Evolutionary conservation across 129 eudicot species (phyloP), one percentile per base, ranked within the genome.

Genomic region (Tagetes patula): DNA sequence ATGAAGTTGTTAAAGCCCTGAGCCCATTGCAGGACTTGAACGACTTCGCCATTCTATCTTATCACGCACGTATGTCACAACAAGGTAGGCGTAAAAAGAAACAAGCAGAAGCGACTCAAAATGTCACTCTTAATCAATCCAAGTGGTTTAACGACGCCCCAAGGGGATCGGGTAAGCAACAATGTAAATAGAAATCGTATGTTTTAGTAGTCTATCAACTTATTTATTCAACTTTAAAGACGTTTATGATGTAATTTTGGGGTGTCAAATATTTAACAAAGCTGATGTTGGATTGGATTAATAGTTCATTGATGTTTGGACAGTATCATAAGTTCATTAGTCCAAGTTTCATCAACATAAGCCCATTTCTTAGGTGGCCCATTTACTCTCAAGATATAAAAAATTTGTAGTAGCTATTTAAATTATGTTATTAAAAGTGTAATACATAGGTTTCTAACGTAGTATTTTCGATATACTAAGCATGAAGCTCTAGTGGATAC

Each of bases 61-160:
- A 85, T 65, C 96, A 92, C 62, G 70, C 88, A 0, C 91, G 97
- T 39, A 79, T 87, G 65, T 85, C 93, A 40, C 98, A 89, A 72
- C 87, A 80, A 47, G 85, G 83, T 32, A 83, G 89, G 82, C 86
- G 97, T 43, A 88, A 87, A 77, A 88, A 85, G 91, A 92, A 88
- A 67, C 77, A 75, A 52, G 82, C 80, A 0, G 96, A 88, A 33
- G 87, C 80, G 34, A 34, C 79, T 53, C 90, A 78, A 63, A 85
- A 80, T 53, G 64, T 67, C 37, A 78, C 65, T 47, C 63, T 71
- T 69, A 83, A 72, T 67, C 92, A 86, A 62, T 48, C 88, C n/a
- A 87, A 67, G 81, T 73, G 80, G 71, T 74, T 82, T 36, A 82
- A 84, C 64, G 85, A 74, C 66, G 74, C 95, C 60, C 85, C 87